Evolutionary conservation across 106 monocot genomes (phyloP).

Genomic region (Allium fistulosum): DNA sequence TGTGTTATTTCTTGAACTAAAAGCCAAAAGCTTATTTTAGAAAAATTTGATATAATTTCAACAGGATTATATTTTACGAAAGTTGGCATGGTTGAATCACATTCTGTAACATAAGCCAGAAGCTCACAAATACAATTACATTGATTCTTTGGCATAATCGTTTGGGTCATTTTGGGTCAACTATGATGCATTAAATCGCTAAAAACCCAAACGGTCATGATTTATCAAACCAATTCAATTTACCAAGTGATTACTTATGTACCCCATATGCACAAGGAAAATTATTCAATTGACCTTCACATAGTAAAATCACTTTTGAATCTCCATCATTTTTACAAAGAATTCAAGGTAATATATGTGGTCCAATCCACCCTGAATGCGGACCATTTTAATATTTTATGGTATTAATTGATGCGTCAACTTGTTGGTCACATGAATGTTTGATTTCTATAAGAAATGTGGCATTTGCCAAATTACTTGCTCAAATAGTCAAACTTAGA

Average conservation of each 20-base stretch:
- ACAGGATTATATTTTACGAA: not conserved
- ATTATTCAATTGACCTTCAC: not conserved
- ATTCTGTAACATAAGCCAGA: not conserved
- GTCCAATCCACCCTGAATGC: too few species aligned
- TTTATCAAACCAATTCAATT: not conserved
- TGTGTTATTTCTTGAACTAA: too few species aligned
- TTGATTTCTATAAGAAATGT: too few species aligned
- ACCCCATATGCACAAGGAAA: not conserved
- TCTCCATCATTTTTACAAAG: too few species aligned
- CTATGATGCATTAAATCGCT: not conserved
- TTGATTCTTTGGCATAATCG: constrained; percentile 1
- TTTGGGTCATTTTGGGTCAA: not conserved
- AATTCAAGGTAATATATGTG: too few species aligned
- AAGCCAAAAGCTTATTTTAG: not conserved
- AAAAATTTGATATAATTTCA: not conserved
- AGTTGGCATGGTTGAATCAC: not conserved
- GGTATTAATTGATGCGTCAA: too few species aligned
- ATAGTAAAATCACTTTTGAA: not conserved
- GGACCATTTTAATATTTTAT: too few species aligned
- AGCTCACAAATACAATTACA: too few species aligned
- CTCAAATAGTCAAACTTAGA: too few species aligned
- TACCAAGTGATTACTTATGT: not conserved
- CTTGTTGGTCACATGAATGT: too few species aligned
- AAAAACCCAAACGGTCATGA: not conserved
- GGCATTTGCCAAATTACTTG: too few species aligned